Conservation (phyloP, 2,329 filamentous ascomycete species). For the Colletotrichum sp. region DNA sequence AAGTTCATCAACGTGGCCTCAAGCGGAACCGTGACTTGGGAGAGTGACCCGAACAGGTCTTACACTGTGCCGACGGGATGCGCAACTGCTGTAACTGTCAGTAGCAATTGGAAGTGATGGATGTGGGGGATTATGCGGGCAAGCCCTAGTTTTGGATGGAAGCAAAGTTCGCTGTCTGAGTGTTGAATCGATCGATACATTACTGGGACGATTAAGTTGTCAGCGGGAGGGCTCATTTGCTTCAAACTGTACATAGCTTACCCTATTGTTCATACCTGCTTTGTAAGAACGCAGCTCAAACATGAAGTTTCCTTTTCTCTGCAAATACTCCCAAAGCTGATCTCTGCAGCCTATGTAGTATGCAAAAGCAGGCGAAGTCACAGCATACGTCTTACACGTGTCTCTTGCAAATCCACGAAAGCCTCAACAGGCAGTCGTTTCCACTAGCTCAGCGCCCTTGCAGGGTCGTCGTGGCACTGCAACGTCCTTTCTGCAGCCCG, state of each 20-base stretch:
- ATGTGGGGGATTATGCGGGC: not conserved
- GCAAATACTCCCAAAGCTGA: not conserved
- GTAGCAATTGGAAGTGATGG: conserved; percentile 29
- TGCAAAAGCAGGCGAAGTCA: not conserved
- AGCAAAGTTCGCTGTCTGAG: not conserved
- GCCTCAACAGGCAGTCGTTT: not conserved
- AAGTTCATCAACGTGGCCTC: conserved; percentile 65
- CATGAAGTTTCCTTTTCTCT: not conserved
- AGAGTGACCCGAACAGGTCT: conserved; percentile 54
- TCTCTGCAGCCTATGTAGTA: not conserved
- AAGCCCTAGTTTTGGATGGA: fast-evolving
- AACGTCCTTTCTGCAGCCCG: not conserved
- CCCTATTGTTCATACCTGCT: not conserved
- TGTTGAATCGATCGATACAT: not conserved
- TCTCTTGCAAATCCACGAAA: not conserved
- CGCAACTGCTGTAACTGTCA: conserved; percentile 22
- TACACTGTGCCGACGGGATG: conserved; percentile 35
- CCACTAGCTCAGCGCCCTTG: not conserved
- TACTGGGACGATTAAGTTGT: not conserved
- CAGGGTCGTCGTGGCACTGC: not conserved
- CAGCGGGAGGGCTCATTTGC: not conserved
- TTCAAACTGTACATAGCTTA: not conserved
- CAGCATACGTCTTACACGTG: not conserved
- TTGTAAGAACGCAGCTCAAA: not conserved
- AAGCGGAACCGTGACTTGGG: conserved; percentile 59